Percentiles rank a stretch among this genome's conserved stretches.
Conservation (phyloP, 2,329 filamentous ascomycete species). For the Microsporum canis region DNA sequence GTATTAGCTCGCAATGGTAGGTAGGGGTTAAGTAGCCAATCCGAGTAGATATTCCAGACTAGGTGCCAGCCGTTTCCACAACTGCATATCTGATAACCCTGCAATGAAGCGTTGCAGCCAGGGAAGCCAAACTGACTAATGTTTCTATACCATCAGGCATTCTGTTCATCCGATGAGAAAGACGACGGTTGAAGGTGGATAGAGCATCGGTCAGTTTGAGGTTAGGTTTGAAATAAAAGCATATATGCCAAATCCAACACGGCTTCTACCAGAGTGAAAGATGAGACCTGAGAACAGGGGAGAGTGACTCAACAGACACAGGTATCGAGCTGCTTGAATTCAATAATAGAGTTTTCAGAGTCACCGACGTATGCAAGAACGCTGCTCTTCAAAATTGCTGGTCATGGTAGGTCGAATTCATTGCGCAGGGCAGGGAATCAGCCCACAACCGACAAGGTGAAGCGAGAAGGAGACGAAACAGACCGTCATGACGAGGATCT, state of each 20-base stretch:
- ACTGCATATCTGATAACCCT: background rate
- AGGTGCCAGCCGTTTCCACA: background rate
- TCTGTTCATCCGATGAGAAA: too few relatives aligned
- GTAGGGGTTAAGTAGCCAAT: background rate
- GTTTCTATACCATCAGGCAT: background rate
- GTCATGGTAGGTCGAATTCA: background rate
- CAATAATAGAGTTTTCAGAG: background rate
- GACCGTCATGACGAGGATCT: background rate
- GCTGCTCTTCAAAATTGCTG: background rate
- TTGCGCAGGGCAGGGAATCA: background rate
- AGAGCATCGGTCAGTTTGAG: background rate
- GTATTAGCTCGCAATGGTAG: background rate
- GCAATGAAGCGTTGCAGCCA: background rate
- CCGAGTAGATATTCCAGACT: background rate
- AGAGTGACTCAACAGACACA: background rate
- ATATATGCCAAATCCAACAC: too few relatives aligned
- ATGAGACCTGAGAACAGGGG: background rate
- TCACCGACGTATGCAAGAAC: background rate
- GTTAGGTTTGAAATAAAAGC: background rate
- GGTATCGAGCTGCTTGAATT: background rate
- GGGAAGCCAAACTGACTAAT: background rate
- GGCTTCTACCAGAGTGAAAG: background rate
- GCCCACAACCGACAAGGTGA: background rate
- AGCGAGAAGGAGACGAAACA: background rate
- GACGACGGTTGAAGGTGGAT: background rate